Base-by-base conservation (phyloP, 441 rosid species). In the Pelargonium cotyledonis region DNA sequence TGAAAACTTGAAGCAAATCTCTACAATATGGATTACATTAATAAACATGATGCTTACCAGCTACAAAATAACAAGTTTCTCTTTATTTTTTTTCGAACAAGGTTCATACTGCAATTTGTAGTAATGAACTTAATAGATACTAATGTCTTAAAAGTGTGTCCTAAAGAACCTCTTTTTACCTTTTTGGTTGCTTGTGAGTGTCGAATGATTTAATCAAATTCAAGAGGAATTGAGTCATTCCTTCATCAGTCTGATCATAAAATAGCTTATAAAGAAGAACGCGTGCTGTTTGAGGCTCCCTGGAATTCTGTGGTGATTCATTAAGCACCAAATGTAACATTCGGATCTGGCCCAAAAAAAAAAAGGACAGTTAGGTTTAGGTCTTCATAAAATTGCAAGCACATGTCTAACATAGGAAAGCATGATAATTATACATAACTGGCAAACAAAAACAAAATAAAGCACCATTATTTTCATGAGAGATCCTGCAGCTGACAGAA, bases 241-340 rank as follows among this genome's bases (percentile, higher is more conserved):
- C 96, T 87, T 90, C 85, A 73, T 92, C 97, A 76, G 98, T 90
- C 77, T 92, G 99, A 73, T 92, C 98, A 79, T 95, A 95, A 79
- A 92, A 92, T 75, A 95, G 73, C 87, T 92, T 95, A 81, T 95
- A 92, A 73, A 95, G 98, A 77, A 92, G 91, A 76, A 95, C 76
- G 67, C 96, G 91, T 65, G 91, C 94, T 75, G 97, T 90, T 76
- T 76, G 91, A 70, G 99, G 88, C 84, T 92, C 98, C 84, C 73
- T 87, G 16, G 92, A 92, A 78, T 85, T 86, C 78, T 91, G 95
- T 65, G 98, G 95, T 51, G 74, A 70, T 75, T 79, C 71, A 77
- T 82, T 83, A 29, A 92, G 86, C 79, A 95, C 94, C 83, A 92
- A 81, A 76, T 89, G 88, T 76, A 90, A 77, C 81, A 89, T 80